Conservation (phyloP, 148 eudicot species). For the Camellia sinensis region DNA sequence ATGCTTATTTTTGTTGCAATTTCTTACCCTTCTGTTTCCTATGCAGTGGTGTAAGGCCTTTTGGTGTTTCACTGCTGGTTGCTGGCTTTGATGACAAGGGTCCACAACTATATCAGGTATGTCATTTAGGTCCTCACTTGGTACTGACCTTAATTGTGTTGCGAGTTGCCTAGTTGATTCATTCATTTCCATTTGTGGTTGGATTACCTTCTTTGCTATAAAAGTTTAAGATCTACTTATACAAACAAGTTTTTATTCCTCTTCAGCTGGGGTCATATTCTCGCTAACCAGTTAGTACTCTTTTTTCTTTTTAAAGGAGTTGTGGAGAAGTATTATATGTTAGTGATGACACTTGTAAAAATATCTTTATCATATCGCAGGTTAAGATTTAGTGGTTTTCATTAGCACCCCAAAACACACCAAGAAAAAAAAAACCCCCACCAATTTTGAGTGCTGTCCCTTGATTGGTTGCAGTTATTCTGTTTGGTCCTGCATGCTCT, state of each 20-base stretch:
- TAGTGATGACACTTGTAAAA: too few relatives aligned
- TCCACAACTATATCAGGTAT: constrained; percentile 95
- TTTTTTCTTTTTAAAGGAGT: not conserved
- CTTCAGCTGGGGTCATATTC: not conserved
- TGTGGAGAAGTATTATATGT: not conserved
- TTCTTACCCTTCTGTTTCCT: not conserved
- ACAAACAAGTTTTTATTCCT: not conserved
- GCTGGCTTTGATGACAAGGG: constrained; percentile 99
- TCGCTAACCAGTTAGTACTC: not conserved
- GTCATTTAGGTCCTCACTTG: not conserved
- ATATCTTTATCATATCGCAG: not conserved
- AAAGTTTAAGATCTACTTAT: not conserved
- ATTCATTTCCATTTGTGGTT: not conserved
- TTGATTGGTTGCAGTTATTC: constrained; percentile 3
- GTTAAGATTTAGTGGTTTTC: not conserved
- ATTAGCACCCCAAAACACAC: not conserved
- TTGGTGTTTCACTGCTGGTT: constrained; percentile 93
- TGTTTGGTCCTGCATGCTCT: not conserved
- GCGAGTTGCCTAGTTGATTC: not conserved
- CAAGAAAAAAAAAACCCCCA: not conserved
- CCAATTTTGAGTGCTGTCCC: not conserved
- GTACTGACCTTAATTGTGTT: not conserved
- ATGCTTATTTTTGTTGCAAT: constrained; percentile 9
- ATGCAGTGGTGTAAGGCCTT: constrained; percentile 93
- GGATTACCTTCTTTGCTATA: not conserved